Base-by-base conservation (phyloP, 805 yeast species). In the Metschnikowia anglica region DNA sequence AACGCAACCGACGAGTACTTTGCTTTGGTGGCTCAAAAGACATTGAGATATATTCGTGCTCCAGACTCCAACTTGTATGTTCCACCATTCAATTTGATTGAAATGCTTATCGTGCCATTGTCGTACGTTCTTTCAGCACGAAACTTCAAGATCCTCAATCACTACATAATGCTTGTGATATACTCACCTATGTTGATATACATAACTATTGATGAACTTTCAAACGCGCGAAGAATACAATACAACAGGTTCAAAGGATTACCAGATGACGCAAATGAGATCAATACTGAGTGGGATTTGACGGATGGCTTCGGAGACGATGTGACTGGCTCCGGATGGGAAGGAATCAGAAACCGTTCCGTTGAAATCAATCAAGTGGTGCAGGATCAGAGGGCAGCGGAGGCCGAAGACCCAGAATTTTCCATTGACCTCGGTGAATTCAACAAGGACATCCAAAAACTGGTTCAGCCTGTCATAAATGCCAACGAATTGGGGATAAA, bases 41-140 rank as follows among this genome's bases (percentile, higher is more conserved):
- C 95, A 0, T 72, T 88, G 53, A 74, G 90, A 48, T 88, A 85
- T 59, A 80, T 88, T 40, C 74, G 96, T 53, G 96, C 96, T 0
- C 96, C 96, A 0, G 96, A 88, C 65, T 83, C 80, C 44, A 80
- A 85, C 56, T 85, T 88, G 30, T 88, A 79, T 59, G 89, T 87
- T 19, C 91, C 96, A 4, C 96, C 96, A 4, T 73, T 87, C 50
- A 88, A 88, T 60, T 60, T 88, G 52, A 63, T 88, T 41, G 96
- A 88, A 61, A 37, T 83, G 1, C 23, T 52, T 4, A 48, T 70
- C 13, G 37, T 52, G 25, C 74, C 74, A 3, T 41, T 67, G 3
- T 48, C 53, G 12, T 52, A 45, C 23, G 35, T 77, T 6, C 53
- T 81, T 4, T 53, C 60, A n/a, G 73, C 62, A 34, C 54, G 54